phyloP scores from a whole-genome alignment of 1,139 yeast genomes.

The Candida frijolesensis region DNA sequence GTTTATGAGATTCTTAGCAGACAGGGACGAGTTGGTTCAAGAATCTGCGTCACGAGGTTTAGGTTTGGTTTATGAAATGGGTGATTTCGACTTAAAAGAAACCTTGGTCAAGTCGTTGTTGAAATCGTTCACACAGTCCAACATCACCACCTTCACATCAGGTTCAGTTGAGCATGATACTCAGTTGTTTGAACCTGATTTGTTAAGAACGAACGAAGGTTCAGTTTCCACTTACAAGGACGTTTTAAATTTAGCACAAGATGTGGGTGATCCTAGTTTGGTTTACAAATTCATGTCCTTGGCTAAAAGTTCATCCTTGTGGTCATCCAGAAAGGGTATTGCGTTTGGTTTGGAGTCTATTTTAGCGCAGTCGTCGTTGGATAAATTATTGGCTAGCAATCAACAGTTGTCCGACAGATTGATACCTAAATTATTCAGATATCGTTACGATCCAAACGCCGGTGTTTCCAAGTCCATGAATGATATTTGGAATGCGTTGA shows the following conservation, averaged over 20 bases:
- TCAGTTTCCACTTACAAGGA: conserved; percentile 88
- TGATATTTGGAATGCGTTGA: conserved; percentile 81
- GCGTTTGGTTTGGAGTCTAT: conserved; percentile 92
- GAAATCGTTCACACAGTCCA: conserved; percentile 74
- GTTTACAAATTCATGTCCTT: conserved; percentile 94
- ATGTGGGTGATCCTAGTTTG: conserved; percentile 92
- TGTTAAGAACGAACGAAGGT: conserved; percentile 77
- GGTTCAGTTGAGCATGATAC: conserved; percentile 82
- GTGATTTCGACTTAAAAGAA: conserved; percentile 69
- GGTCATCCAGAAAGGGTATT: conserved; percentile 93
- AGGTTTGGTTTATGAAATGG: conserved; percentile 77
- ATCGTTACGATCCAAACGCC: conserved; percentile 80
- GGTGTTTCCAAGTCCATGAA: conserved; percentile 82
- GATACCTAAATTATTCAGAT: conserved; percentile 81
- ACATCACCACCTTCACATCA: conserved; percentile 53
- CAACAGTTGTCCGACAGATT: conserved; percentile 57
- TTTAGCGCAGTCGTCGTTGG: conserved; percentile 75
- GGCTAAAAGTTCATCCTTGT: conserved; percentile 83
- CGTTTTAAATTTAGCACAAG: conserved; percentile 82
- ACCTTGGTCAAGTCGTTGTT: conserved; percentile 74
- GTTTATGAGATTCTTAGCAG: conserved; percentile 76
- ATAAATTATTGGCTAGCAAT: conserved; percentile 59
- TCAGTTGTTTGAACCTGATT: conserved; percentile 81
- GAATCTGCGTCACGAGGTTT: conserved; percentile 92
- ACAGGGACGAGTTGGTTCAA: conserved; percentile 81